Evolutionary conservation across 139 green algal genomes (phyloP).

Genomic region (Mesotaenium endlicherianum): DNA sequence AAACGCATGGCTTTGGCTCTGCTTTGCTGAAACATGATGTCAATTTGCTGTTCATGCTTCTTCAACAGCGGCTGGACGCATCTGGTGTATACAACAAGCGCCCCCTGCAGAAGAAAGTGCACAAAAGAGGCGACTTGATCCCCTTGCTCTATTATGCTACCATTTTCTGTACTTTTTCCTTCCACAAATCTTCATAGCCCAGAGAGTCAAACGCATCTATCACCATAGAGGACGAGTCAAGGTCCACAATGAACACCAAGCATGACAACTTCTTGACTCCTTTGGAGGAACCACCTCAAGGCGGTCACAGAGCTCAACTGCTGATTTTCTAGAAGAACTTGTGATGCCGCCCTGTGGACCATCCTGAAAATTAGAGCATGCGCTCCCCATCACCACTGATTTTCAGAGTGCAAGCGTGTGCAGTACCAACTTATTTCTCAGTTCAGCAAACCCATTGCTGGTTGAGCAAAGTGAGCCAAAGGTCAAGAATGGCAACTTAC

Average conservation of each 20-base stretch:
- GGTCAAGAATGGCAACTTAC: not conserved
- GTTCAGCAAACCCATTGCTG: not conserved
- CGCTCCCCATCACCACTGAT: no score
- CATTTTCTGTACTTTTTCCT: no score
- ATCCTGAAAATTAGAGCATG: no score
- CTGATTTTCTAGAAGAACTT: no score
- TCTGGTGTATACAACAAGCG: constrained; percentile 30
- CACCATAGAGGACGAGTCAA: not conserved
- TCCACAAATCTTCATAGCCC: not conserved
- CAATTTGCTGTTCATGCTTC: constrained; percentile 48
- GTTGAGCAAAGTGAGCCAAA: not conserved
- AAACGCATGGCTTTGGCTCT: constrained; percentile 17
- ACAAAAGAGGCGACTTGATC: constrained; percentile 11
- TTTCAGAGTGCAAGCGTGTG: no score
- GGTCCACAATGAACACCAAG: not conserved
- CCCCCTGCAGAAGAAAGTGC: constrained; percentile 39
- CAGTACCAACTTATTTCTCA: not conserved
- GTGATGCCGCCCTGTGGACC: no score
- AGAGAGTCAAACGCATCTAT: not conserved
- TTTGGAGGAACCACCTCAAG: not conserved
- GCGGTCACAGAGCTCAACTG: no score
- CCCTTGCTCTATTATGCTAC: no score
- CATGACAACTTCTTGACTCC: not conserved
- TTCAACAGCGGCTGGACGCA: constrained; percentile 34
- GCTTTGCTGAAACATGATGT: constrained; percentile 29